phyloP scores from a whole-genome alignment of 257 asterid species.

The Solanum gracilifrons region DNA sequence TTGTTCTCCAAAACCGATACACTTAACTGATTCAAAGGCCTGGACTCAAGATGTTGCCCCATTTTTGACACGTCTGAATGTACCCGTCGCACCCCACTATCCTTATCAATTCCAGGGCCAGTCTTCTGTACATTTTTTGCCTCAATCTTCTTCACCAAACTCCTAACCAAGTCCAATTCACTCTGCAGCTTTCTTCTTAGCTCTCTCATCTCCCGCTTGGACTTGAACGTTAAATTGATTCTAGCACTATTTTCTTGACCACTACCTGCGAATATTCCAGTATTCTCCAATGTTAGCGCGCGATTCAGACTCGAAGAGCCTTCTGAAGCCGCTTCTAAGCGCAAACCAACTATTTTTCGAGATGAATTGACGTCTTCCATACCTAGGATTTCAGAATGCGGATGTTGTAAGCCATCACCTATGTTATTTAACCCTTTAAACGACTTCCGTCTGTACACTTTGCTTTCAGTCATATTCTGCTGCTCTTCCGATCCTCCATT shows the following conservation, averaged over 20 bases:
- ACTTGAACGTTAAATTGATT: conserved; percentile 44
- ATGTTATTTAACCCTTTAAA: conserved; percentile 35
- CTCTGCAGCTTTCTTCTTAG: conserved; percentile 65
- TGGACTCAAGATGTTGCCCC: conserved; percentile 27
- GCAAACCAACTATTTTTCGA: conserved; percentile 17
- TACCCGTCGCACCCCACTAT: conserved; percentile 15
- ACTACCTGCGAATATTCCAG: conserved; percentile 21
- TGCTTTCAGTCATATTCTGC: conserved; percentile 40
- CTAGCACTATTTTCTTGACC: conserved; percentile 49
- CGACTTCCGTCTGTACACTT: conserved; percentile 58
- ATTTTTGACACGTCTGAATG: conserved; percentile 14
- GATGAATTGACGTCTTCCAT: conserved; percentile 26
- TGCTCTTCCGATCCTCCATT: conserved; percentile 46
- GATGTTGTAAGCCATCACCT: conserved; percentile 22
- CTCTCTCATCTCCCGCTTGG: conserved; percentile 59
- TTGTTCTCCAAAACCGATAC: conserved; percentile 47
- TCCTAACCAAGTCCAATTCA: conserved; percentile 50
- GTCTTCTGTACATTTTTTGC: conserved; percentile 30
- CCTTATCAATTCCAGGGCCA: conserved; percentile 16
- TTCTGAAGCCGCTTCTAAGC: conserved; percentile 33
- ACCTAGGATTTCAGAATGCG: conserved; percentile 21
- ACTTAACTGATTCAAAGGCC: conserved; percentile 51
- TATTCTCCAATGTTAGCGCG: neutral
- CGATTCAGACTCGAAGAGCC: conserved; percentile 29
- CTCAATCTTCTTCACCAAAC: conserved; percentile 64